Evolutionary conservation across 2,329 filamentous ascomycete genomes (phyloP).

Genomic region (Ceratocystis variospora): DNA sequence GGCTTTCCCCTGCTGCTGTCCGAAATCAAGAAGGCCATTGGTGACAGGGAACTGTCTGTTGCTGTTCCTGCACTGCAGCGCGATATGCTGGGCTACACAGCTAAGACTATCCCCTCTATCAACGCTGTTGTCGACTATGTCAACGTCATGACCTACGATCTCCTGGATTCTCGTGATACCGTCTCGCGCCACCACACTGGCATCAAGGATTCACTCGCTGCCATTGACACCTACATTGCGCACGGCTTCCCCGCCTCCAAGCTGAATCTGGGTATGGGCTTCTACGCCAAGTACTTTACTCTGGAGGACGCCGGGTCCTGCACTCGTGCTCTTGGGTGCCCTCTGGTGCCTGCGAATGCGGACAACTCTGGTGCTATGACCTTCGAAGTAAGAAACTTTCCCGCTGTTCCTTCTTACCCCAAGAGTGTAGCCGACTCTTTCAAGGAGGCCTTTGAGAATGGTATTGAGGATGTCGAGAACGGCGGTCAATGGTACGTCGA

Average conservation of each 20-base stretch:
- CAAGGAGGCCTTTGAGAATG: slow-evolving; percentile 37
- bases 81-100: slow-evolving; percentile 56
- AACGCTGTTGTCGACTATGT: slow-evolving; percentile 49
- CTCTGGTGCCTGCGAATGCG: slow-evolving; percentile 34
- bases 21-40: slow-evolving; percentile 44
- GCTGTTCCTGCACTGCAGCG: slow-evolving; percentile 50
- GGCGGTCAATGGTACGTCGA: slow-evolving; percentile 63
- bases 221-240: slow-evolving; percentile 45
- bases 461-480: slow-evolving; percentile 39
- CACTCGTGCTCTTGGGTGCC: slow-evolving; percentile 37
- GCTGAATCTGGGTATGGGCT: slow-evolving; percentile 49
- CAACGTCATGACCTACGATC: slow-evolving; percentile 56
- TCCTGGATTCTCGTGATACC: slow-evolving; percentile 55
- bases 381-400: background rate
- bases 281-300: slow-evolving; percentile 52
- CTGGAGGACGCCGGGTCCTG: slow-evolving; percentile 31
- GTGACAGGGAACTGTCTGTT: slow-evolving; percentile 44
- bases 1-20: slow-evolving; percentile 48
- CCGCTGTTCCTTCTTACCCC: background rate
- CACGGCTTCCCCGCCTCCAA: slow-evolving; percentile 38
- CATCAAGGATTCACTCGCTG: slow-evolving; percentile 38
- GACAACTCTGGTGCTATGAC: background rate
- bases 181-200: slow-evolving; percentile 51
- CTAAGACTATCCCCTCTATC: slow-evolving; percentile 43
- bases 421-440: slow-evolving; percentile 34